phyloP scores from a whole-genome alignment of 2,329 filamentous ascomycete species.

The Alternaria hordeiaustralica region DNA sequence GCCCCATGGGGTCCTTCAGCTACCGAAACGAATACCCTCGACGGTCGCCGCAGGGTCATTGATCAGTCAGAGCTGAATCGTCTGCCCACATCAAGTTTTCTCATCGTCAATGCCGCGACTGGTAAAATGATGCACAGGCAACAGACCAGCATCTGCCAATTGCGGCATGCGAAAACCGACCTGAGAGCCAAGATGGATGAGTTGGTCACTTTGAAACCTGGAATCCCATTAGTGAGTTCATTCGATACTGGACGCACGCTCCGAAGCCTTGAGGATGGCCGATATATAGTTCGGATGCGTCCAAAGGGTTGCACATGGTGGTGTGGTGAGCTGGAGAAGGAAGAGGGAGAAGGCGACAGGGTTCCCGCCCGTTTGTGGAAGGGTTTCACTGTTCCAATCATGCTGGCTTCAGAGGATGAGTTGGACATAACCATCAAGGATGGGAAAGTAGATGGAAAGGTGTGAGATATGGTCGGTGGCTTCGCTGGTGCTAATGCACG shows the following conservation, averaged over 20 bases:
- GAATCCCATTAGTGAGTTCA: neutral
- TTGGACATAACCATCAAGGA: neutral
- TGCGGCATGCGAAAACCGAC: neutral
- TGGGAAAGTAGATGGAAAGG: neutral
- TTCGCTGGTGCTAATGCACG: neutral
- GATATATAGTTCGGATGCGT: neutral
- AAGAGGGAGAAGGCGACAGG: neutral
- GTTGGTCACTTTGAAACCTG: neutral
- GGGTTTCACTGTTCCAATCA: neutral
- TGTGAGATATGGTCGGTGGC: neutral
- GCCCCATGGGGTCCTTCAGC: slow-evolving; percentile 1
- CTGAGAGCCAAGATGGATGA: neutral
- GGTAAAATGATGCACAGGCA: neutral
- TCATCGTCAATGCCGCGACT: neutral
- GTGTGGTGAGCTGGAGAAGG: neutral
- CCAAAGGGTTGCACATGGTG: slow-evolving; percentile 4
- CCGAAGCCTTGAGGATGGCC: neutral
- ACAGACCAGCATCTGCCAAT: neutral
- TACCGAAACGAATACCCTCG: neutral
- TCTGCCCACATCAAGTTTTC: neutral
- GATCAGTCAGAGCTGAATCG: neutral
- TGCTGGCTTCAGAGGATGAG: slow-evolving; percentile 2
- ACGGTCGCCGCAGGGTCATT: neutral
- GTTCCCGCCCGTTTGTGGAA: neutral
- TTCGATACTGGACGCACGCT: neutral